Evolutionary conservation across 169 alveolate species (phyloP), one percentile per base, ranked within the genome.

Genomic region (Besnoitia besnoiti): DNA sequence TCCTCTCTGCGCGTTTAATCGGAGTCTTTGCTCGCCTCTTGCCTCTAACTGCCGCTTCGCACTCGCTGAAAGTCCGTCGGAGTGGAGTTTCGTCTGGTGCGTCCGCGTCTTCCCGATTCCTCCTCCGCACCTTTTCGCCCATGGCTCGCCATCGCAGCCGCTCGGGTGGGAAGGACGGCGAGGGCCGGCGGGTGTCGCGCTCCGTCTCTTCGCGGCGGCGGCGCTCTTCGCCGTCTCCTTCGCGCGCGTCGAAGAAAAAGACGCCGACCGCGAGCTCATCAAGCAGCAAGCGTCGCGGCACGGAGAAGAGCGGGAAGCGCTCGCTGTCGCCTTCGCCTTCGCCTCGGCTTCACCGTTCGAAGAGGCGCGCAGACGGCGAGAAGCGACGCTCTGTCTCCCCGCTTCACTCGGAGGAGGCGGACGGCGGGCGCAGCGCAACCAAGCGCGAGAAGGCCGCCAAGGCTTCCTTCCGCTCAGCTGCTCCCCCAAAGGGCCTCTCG

Each of bases 171-270:
- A 55, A 55, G 67, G 67, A 55, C 67, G 67, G 67, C 59, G 59
- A 49, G 30, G 67, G 24, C 33, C 12, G 67, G 67, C 12, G 67
- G 67, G 1, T 55, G 67, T 55, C 67, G 5, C 67, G 67, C 4
- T 55, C 67, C 27, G 67, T n/a, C 67, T 55, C 67, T 5, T 55
- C 67, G 27, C 30, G 67, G 12, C 67, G 67, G 12, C 67, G 67
- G 67, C n/a, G n/a, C n/a, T n/a, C n/a, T n/a, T 55, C 67, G 67
- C 67, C 67, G 67, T 55, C 67, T 3, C 67, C n/a, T n/a, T n/a
- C 67, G 67, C 67, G 67, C 67, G 30, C 24, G 67, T 55, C 67
- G 67, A 55, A 55, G 67, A 21, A n/a, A 19, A 55, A 55, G 67
- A 16, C 67, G 12, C 30, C 67, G 12, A n/a, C 33, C 67, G 27